These are phyloP conservation scores for Sphagnum fallax DNA, from an alignment of 228 moss, liverwort and hornwort genomes.

Conservation along the genomic window DNA sequence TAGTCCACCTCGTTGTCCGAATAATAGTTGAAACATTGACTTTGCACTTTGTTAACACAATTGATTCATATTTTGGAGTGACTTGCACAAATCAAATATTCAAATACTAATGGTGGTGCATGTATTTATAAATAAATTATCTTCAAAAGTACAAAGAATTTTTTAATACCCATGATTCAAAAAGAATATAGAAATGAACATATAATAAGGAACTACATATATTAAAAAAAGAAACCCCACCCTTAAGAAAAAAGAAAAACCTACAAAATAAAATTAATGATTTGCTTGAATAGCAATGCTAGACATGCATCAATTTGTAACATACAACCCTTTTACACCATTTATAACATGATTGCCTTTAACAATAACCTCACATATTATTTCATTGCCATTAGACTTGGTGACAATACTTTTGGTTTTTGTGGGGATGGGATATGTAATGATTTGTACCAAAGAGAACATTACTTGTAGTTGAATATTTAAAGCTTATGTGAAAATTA, in stretches of 20 bases:
- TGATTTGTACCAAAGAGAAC: background rate
- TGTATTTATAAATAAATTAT: too few species aligned
- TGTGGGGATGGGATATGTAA: background rate
- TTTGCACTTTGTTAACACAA: constrained; percentile 5
- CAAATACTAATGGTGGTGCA: too few species aligned
- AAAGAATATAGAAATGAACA: too few species aligned
- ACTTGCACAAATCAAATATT: constrained; percentile 3
- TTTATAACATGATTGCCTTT: constrained; percentile 11
- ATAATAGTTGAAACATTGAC: constrained; percentile 21
- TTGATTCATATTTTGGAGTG: constrained; percentile 3
- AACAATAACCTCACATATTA: constrained; percentile 4
- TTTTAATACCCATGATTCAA: too few species aligned
- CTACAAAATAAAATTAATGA: too few species aligned
- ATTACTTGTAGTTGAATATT: constrained; percentile 20
- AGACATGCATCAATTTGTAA: background rate
- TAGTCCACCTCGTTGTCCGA: constrained; percentile 20
- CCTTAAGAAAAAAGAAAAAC: too few species aligned
- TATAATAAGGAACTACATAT: too few species aligned
- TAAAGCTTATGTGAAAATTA: constrained; percentile 12
- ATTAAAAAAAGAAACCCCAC: too few species aligned
- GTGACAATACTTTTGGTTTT: background rate
- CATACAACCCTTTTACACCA: constrained; percentile 28
- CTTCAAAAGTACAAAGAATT: too few species aligned
- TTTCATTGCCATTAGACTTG: background rate
- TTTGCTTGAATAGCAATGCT: background rate